Conservation (phyloP, 2,329 filamentous ascomycete genomes). For the Coniochaeta sp. region DNA sequence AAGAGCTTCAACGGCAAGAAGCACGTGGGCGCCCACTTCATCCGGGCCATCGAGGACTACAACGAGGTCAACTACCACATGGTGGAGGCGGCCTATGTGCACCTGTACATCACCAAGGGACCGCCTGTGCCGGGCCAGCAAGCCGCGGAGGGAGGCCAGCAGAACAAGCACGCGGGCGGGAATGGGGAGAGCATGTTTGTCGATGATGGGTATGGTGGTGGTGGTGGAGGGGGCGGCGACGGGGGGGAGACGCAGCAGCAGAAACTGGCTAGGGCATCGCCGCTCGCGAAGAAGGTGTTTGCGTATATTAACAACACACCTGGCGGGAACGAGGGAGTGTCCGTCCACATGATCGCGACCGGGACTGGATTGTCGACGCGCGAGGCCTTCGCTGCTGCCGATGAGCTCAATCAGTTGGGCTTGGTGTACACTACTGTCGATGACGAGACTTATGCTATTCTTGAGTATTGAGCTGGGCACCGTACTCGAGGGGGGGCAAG, state of each 20-base stretch:
- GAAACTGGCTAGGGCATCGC: constrained; percentile 41
- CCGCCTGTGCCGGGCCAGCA: constrained; percentile 28
- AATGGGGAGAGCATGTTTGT: constrained; percentile 49
- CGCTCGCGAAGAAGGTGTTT: constrained; percentile 62
- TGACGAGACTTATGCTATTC: constrained; percentile 82
- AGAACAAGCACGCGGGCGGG: constrained; percentile 25
- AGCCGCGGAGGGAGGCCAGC: constrained; percentile 17
- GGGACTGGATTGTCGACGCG: constrained; percentile 56
- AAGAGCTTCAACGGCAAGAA: constrained; percentile 79
- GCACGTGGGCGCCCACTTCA: constrained; percentile 71
- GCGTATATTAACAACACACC: constrained; percentile 57
- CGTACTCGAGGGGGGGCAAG: not conserved
- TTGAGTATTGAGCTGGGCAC: constrained; percentile 52
- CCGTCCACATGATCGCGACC: constrained; percentile 69
- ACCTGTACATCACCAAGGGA: constrained; percentile 74
- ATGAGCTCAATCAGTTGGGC: constrained; percentile 68
- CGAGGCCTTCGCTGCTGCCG: constrained; percentile 69
- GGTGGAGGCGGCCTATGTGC: constrained; percentile 81
- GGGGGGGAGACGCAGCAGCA: constrained; percentile 17
- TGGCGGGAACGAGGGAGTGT: constrained; percentile 74
- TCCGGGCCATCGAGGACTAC: constrained; percentile 73
- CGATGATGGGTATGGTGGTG: constrained; percentile 34
- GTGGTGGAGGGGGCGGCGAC: constrained; percentile 22
- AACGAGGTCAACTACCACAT: constrained; percentile 93
- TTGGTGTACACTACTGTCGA: constrained; percentile 87